phyloP scores from a whole-genome alignment of 106 monocot genomes.

The Phalaenopsis equestris region DNA sequence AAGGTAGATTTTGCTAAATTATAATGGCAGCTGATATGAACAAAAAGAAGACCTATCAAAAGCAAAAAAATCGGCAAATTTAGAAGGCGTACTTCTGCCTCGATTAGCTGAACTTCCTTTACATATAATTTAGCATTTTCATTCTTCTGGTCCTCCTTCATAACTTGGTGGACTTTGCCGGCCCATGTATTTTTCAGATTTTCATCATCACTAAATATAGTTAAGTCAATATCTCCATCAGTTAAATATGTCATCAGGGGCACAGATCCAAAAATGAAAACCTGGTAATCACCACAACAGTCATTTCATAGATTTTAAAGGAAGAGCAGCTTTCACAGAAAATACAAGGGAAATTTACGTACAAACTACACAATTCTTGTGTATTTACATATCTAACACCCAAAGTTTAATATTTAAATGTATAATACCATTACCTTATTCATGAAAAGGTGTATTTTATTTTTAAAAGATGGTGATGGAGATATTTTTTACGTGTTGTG shows the following conservation, averaged over 20 bases:
- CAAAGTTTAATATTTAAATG: too few relatives aligned
- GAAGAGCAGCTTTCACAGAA: neutral
- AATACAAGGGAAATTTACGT: neutral
- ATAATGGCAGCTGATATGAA: neutral
- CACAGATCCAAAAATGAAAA: constrained; percentile 87
- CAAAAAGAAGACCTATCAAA: too few relatives aligned
- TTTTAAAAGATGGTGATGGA: too few relatives aligned
- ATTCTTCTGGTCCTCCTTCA: constrained; percentile 68
- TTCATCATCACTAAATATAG: constrained; percentile 59
- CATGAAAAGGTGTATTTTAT: too few relatives aligned
- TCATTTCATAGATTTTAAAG: neutral
- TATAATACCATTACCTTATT: too few relatives aligned
- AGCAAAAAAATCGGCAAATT: neutral
- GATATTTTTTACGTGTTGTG: too few relatives aligned
- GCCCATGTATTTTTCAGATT: constrained; percentile 70
- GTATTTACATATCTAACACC: too few relatives aligned
- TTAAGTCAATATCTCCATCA: constrained; percentile 88
- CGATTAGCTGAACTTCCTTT: constrained; percentile 66
- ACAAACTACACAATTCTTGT: too few relatives aligned
- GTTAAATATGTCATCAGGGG: constrained; percentile 88
- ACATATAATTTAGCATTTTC: constrained; percentile 63
- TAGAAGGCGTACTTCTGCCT: constrained; percentile 51
- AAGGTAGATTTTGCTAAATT: neutral
- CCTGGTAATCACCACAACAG: constrained; percentile 24
- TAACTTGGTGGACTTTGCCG: constrained; percentile 41